These are phyloP conservation scores for Kalaharituber pfeilii DNA, from an alignment of 2,329 filamentous ascomycete genomes.

Conservation along the genomic window DNA sequence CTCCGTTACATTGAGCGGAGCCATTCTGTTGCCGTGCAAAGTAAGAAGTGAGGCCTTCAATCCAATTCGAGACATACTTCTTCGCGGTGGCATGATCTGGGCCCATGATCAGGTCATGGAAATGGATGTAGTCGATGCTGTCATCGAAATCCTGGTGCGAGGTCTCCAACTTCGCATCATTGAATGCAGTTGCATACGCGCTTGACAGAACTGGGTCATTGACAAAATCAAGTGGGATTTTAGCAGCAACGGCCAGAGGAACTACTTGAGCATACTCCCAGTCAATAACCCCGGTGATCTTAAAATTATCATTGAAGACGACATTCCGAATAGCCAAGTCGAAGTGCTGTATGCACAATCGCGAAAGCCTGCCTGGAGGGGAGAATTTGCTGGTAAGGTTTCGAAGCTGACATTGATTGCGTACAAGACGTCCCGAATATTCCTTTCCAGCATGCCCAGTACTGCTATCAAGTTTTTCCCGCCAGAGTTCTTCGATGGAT, in stretches of 20 bases:
- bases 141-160: not conserved
- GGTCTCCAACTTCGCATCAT: not conserved
- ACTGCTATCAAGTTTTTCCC: not conserved
- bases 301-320: constrained; percentile 18
- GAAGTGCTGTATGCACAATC: constrained; percentile 19
- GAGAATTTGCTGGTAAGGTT: constrained; percentile 14
- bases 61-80: not conserved
- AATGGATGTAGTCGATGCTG: not conserved
- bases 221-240: constrained; percentile 17
- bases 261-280: constrained; percentile 20
- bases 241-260: constrained; percentile 16
- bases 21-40: not conserved
- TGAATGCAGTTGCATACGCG: not conserved
- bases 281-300: constrained; percentile 19
- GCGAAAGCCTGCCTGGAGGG: constrained; percentile 15
- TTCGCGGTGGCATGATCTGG: not conserved
- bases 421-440: constrained; percentile 14
- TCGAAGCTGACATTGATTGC: constrained; percentile 14
- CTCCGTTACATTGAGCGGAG: not conserved
- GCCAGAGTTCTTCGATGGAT: not conserved
- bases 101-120: not conserved
- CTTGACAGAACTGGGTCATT: not conserved
- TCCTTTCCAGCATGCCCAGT: not conserved
- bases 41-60: not conserved
- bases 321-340: constrained; percentile 19